These are phyloP conservation scores for Apostasia shenzhenica DNA, from an alignment of 106 monocot genomes.

Conservation along the genomic window DNA sequence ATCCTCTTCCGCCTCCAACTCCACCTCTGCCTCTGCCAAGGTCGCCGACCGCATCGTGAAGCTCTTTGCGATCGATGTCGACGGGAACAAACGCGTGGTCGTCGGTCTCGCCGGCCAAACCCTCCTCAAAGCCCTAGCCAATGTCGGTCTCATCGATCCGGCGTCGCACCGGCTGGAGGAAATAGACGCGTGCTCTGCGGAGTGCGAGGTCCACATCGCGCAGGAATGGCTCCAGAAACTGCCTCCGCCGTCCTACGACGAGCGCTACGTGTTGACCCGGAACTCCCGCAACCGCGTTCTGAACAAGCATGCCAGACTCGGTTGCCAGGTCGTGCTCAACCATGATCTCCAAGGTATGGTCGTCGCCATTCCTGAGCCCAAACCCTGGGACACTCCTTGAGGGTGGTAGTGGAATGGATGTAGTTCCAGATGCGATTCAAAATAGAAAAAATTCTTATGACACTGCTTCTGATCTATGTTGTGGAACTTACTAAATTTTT, in stretches of 20 bases:
- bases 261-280: conserved; percentile 68
- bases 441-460: background rate
- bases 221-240: conserved; percentile 89
- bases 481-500: background rate
- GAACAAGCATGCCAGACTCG: conserved; percentile 75
- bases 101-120: conserved; percentile 81
- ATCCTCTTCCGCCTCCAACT: conserved; percentile 9
- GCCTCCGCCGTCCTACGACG: conserved; percentile 65
- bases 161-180: conserved; percentile 93
- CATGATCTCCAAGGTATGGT: conserved; percentile 82
- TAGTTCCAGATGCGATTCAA: background rate
- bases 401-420: background rate
- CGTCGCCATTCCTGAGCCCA: conserved; percentile 80
- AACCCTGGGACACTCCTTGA: conserved; percentile 87
- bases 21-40: conserved; percentile 41
- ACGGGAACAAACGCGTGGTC: conserved; percentile 57
- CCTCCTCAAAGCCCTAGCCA: conserved; percentile 57
- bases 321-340: conserved; percentile 82
- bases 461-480: too few species aligned
- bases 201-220: conserved; percentile 93
- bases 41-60: conserved; percentile 89
- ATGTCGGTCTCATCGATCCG: conserved; percentile 73
- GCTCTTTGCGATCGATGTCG: conserved; percentile 71
- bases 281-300: conserved; percentile 61
- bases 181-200: conserved; percentile 88